phyloP scores from a whole-genome alignment of 805 yeast genomes.

The Sugiyamaella floridensis region DNA sequence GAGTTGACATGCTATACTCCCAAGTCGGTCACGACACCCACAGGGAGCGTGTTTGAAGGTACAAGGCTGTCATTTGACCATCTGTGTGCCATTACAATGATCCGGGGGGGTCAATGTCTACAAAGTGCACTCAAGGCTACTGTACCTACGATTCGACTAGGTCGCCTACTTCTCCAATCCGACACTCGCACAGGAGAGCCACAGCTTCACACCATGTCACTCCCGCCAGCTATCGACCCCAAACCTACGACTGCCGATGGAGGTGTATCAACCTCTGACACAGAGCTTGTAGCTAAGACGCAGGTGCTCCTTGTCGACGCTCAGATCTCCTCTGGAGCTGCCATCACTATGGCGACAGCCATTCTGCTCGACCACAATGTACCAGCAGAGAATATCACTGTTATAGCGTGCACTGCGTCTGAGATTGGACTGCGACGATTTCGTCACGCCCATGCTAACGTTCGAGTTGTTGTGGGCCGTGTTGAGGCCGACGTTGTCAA shows the following conservation, averaged over 20 bases:
- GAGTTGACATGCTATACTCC: slow-evolving; percentile 5
- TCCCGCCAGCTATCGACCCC: slow-evolving; percentile 43
- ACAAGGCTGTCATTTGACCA: slow-evolving; percentile 36
- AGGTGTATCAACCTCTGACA: slow-evolving; percentile 5
- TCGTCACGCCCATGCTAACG: slow-evolving; percentile 62
- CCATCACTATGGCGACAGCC: slow-evolving; percentile 89
- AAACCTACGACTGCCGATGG: slow-evolving; percentile 12
- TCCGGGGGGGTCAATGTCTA: slow-evolving; percentile 91
- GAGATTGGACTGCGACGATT: slow-evolving; percentile 72
- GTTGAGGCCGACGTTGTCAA: slow-evolving; percentile 49
- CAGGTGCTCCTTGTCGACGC: slow-evolving; percentile 74
- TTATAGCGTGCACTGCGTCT: slow-evolving; percentile 68
- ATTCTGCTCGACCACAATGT: slow-evolving; percentile 79
- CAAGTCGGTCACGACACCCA: slow-evolving; percentile 39
- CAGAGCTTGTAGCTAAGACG: slow-evolving; percentile 12
- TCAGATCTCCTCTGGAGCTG: slow-evolving; percentile 87
- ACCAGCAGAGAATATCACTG: slow-evolving; percentile 49
- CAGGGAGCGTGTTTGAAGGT: slow-evolving; percentile 27
- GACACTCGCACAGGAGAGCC: slow-evolving; percentile 92
- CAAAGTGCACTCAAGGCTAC: slow-evolving; percentile 70
- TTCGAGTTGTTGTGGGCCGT: slow-evolving; percentile 63
- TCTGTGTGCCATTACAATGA: slow-evolving; percentile 67
- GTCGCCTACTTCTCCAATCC: slow-evolving; percentile 80
- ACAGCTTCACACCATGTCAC: slow-evolving; percentile 70
- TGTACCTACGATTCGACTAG: slow-evolving; percentile 65